Evolutionary conservation across 2,329 filamentous ascomycete species (phyloP).

Genomic region (Fusarium xyrophilum): DNA sequence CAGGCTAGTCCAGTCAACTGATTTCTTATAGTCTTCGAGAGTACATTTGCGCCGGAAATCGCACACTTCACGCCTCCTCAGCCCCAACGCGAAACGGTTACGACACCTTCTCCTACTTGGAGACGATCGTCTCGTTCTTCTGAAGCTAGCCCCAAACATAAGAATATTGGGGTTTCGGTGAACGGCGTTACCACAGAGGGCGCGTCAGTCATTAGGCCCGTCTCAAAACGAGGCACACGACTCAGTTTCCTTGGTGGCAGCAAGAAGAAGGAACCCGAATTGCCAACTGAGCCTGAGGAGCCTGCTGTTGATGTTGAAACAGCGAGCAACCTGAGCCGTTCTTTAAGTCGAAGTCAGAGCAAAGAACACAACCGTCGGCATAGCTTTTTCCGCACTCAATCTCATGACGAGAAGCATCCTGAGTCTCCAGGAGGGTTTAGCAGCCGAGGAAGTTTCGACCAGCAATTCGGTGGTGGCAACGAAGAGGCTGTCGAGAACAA

Average conservation of each 20-base stretch:
- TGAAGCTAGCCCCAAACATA: conserved; percentile 46
- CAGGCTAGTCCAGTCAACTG: conserved; percentile 12
- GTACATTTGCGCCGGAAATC: conserved; percentile 70
- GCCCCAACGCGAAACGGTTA: conserved; percentile 50
- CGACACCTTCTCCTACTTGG: conserved; percentile 54
- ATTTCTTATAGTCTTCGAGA: conserved; percentile 62
- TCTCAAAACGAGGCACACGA: conserved; percentile 59
- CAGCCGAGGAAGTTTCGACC: conserved; percentile 43
- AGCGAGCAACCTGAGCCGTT: conserved; percentile 44
- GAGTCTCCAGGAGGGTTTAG: conserved; percentile 38
- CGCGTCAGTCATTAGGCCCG: conserved; percentile 57
- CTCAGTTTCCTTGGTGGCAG: conserved; percentile 65
- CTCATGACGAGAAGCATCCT: conserved; percentile 40
- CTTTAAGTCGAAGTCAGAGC: conserved; percentile 36
- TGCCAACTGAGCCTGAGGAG: conserved; percentile 41
- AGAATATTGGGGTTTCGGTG: conserved; percentile 46
- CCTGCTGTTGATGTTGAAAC: conserved; percentile 45
- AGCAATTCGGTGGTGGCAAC: conserved; percentile 38
- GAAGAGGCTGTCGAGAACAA: conserved; percentile 43
- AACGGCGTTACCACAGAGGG: conserved; percentile 55
- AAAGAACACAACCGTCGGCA: conserved; percentile 47
- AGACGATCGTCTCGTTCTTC: conserved; percentile 58
- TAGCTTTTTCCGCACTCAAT: conserved; percentile 56
- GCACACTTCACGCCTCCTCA: conserved; percentile 64
- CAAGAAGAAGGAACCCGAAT: conserved; percentile 54